These are phyloP conservation scores for Sporopachydermia cereana DNA, from an alignment of 1,139 yeast species.

Conservation along the genomic window DNA sequence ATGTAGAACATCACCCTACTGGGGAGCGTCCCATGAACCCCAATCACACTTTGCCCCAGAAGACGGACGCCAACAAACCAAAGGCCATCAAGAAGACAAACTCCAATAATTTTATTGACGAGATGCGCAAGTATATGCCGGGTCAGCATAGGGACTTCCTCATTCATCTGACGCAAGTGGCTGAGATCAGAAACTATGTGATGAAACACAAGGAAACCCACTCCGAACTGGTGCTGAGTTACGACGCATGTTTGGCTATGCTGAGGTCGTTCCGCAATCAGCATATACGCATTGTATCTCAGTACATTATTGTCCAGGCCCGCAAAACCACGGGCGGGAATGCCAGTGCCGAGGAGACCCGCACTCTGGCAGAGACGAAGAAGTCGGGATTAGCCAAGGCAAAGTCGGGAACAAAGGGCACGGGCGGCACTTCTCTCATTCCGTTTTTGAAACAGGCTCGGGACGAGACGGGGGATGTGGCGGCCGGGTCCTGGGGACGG, in stretches of 20 bases:
- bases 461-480: constrained; percentile 89
- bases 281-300: constrained; percentile 84
- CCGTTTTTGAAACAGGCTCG: constrained; percentile 92
- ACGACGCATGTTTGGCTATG: constrained; percentile 88
- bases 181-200: constrained; percentile 58
- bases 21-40: constrained; percentile 38
- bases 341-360: constrained; percentile 15
- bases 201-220: constrained; percentile 27
- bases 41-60: constrained; percentile 7
- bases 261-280: constrained; percentile 80
- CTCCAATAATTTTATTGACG: constrained; percentile 55
- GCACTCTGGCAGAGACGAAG: constrained; percentile 13
- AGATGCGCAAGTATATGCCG: constrained; percentile 88
- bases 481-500: constrained; percentile 85
- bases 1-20: constrained; percentile 67
- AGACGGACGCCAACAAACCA: constrained; percentile 8
- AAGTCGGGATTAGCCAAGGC: constrained; percentile 16
- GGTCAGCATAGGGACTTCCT: constrained; percentile 69
- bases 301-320: constrained; percentile 76
- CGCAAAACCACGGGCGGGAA: constrained; percentile 26
- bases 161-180: constrained; percentile 40
- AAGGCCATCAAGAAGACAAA: constrained; percentile 22
- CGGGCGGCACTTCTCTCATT: constrained; percentile 87
- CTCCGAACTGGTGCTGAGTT: constrained; percentile 55
- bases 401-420: constrained; percentile 56